Percentiles rank a stretch among this genome's conserved stretches.
phyloP scores from a whole-genome alignment of 371 early-diverging fungal species.

The Thermomucor indicae-seudaticae region DNA sequence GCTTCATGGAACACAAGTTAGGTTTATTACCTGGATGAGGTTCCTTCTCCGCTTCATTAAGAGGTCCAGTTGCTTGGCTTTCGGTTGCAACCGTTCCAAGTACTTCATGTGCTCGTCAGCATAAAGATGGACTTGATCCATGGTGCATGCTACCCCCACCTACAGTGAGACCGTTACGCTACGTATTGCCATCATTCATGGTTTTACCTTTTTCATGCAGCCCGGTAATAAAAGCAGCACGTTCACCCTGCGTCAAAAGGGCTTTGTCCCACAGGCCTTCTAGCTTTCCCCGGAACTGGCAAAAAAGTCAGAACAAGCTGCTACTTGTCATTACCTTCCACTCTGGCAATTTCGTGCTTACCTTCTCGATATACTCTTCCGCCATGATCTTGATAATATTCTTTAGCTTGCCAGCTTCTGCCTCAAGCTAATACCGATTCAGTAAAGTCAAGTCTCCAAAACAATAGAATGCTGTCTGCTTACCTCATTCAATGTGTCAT shows the following conservation, averaged over 20 bases:
- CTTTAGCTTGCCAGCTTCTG: slow-evolving; percentile 20
- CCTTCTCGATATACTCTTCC: slow-evolving; percentile 37
- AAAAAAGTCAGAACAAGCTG: background rate
- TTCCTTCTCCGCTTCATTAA: slow-evolving; percentile 55
- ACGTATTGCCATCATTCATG: no score
- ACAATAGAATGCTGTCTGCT: background rate
- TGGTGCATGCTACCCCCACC: slow-evolving; percentile 31
- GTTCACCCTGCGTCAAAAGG: slow-evolving; percentile 39
- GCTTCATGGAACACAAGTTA: no score
- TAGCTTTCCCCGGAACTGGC: slow-evolving; percentile 28
- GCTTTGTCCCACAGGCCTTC: slow-evolving; percentile 41
- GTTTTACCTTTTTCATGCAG: slow-evolving; percentile 44
- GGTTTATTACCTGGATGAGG: no score
- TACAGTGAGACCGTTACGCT: no score
- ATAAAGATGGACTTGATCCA: slow-evolving; percentile 22
- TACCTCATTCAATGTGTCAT: slow-evolving; percentile 11
- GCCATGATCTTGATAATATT: slow-evolving; percentile 25
- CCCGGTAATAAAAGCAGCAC: slow-evolving; percentile 36
- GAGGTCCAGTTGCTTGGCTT: slow-evolving; percentile 36
- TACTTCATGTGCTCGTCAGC: slow-evolving; percentile 39
- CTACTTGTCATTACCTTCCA: background rate
- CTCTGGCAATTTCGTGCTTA: slow-evolving; percentile 4
- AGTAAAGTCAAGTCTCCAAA: background rate
- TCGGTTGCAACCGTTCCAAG: slow-evolving; percentile 34
- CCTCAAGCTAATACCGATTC: slow-evolving; percentile 7